Base-by-base conservation (phyloP, 441 rosid species). In the Brassica hybrid region DNA sequence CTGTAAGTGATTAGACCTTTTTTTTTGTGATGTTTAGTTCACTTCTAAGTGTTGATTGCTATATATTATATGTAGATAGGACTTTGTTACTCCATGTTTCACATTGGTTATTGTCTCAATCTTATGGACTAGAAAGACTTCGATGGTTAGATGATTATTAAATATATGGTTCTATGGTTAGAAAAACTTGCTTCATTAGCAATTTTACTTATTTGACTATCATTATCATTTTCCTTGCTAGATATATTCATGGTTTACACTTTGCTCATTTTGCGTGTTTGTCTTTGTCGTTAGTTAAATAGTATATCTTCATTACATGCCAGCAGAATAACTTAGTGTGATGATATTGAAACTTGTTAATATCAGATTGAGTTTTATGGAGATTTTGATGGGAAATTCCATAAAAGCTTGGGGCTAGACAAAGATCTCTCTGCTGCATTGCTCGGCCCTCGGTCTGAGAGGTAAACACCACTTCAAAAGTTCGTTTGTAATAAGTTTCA, bases 381-480 rank as follows among this genome's bases (percentile, higher is more conserved):
- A 50, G 97, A 92, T 78, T 87, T 90, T 72, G 90, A 91, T 79
- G 97, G 94, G 60, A 86, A 87, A 75, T 91, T 94, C 87, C 96
- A 92, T 83, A 91, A 89, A 86, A 91, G 95, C 86, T 85, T 94
- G 83, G 95, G 89, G 69, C 83, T 94, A 70, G 86, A 82, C 65
- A 94, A 94, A 79, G 97, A 94, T 87, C 95, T 90, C 60, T 89
- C 98, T 25, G 95, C 76, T 78, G 97, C 97, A 71, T 85, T 94
- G 86, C 98, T 94, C 9, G 98, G 98, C 7, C 89, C 81, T 80
- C 94, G 97, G 32, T 91, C 95, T 54, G 79, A 89, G 78, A 91
- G 98, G 97, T 94, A 76, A 52, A 13, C 12, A 45, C 58, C 27
- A 64, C 50, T 30, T 13, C 8, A 12, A 59, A 4, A 34, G 0